phyloP scores from a whole-genome alignment of 495 filamentous ascomycete species.

The Haplographium delicatum region DNA sequence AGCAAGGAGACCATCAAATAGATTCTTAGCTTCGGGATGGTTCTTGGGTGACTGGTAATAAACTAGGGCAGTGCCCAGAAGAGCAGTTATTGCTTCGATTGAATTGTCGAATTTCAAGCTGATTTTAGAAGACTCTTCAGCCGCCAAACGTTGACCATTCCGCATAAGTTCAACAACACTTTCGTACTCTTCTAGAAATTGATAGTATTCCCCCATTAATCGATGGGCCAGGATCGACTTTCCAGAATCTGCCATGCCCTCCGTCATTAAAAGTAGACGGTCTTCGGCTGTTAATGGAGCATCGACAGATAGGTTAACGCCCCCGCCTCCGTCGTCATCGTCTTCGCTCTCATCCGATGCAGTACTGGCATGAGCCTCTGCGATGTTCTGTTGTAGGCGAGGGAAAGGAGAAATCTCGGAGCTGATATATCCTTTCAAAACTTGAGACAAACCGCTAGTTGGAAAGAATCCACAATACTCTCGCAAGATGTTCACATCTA shows the following conservation, averaged over 20 bases:
- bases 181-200: slow-evolving; percentile 81
- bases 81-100: slow-evolving; percentile 65
- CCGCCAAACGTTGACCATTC: slow-evolving; percentile 57
- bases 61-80: slow-evolving; percentile 75
- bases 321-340: slow-evolving; percentile 41
- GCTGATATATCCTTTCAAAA: slow-evolving; percentile 72
- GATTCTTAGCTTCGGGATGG: slow-evolving; percentile 74
- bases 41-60: slow-evolving; percentile 84
- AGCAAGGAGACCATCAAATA: slow-evolving; percentile 75
- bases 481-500: slow-evolving; percentile 67
- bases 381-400: slow-evolving; percentile 14
- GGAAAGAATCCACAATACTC: slow-evolving; percentile 84
- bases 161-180: slow-evolving; percentile 73
- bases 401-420: slow-evolving; percentile 86
- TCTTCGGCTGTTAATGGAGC: slow-evolving; percentile 61
- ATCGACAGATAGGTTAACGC: slow-evolving; percentile 44
- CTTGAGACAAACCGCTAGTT: slow-evolving; percentile 70
- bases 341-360: slow-evolving; percentile 30
- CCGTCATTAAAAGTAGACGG: slow-evolving; percentile 71
- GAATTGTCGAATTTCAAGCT: slow-evolving; percentile 63
- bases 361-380: too few relatives aligned
- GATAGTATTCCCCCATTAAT: slow-evolving; percentile 78
- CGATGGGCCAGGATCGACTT: slow-evolving; percentile 79
- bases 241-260: slow-evolving; percentile 65
- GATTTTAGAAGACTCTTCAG: slow-evolving; percentile 54